These are phyloP conservation scores for Kwoniella dendrophila DNA, from an alignment of 768 basidiomycete genomes.

Conservation along the genomic window DNA sequence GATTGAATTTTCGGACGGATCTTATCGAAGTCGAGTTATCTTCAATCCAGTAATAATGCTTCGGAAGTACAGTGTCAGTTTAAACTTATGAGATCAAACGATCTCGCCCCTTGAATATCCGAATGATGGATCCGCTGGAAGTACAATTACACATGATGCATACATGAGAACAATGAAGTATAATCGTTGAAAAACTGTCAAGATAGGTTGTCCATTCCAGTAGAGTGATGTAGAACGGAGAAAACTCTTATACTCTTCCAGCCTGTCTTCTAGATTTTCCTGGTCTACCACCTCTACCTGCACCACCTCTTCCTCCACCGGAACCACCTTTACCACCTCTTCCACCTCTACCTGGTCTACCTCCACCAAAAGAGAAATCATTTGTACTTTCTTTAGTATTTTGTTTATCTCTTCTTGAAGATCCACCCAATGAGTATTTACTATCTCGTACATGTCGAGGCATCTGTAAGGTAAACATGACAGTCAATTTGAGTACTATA, in stretches of 20 bases:
- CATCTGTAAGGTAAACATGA: conserved; percentile 54
- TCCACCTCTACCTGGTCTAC: conserved; percentile 46
- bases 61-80: too few relatives aligned
- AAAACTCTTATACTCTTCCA: conserved; percentile 19
- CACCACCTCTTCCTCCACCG: conserved; percentile 55
- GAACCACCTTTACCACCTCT: conserved; percentile 53
- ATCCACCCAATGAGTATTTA: conserved; percentile 75
- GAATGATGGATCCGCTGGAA: too few relatives aligned
- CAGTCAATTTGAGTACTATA: background rate
- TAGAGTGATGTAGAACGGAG: background rate
- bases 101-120: too few relatives aligned
- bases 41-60: too few relatives aligned
- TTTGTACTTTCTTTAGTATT: conserved; percentile 82
- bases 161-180: background rate
- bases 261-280: conserved; percentile 47
- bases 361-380: conserved; percentile 61
- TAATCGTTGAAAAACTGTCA: too few relatives aligned
- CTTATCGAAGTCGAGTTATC: too few relatives aligned
- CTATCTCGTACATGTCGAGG: conserved; percentile 68
- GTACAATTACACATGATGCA: too few relatives aligned
- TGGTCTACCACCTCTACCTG: conserved; percentile 48
- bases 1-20: background rate
- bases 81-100: too few relatives aligned
- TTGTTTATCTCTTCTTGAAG: conserved; percentile 67
- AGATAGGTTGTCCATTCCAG: too few relatives aligned